Base-by-base conservation (phyloP, 208 protist genomes). In the Wallacemonas sp. region DNA sequence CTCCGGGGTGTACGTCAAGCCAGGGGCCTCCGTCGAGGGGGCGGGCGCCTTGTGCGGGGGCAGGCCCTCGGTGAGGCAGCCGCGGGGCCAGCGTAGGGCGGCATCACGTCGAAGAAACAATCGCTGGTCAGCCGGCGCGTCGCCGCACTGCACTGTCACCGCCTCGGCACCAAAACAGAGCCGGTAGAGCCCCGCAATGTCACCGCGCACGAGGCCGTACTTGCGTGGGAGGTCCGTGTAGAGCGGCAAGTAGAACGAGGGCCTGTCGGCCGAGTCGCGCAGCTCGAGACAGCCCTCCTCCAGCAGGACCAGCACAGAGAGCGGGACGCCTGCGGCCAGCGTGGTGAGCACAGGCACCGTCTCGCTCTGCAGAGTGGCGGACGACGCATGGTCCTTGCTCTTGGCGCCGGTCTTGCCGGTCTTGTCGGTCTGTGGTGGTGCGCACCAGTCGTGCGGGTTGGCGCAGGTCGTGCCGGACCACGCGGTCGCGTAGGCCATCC, bases 291-390 rank as follows among this genome's bases (percentile, higher is more conserved):
- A 48, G 20, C 20, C 44, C 11, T 23, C 20, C 20, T 48, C 44
- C 18, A 48, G 4, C 18, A 5, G 4, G 4, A 4, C 20, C 11
- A 48, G 44, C 18, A 18, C 44, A 5, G 3, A 3, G 18, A 48
- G 5, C 11, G 44, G 44, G 4, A 48, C 44, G 44, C 44, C 44
- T 3, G 8, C 44, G 11, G 44, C 4, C 11, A 48, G 44, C 44
- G 11, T 14, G 18, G 44, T 48, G 11, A 48, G 44, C 44, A 48
- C 44, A 5, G 44, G 44, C 18, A 48, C 20, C 18, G 20, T 23
- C 44, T 48, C 44, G 44, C 44, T 48, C 18, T 48, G 44, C 44
- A 25, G 44, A n/a, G n/a, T n/a, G n/a, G n/a, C n/a, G n/a, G n/a
- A n/a, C n/a, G n/a, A n/a, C n/a, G n/a, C n/a, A n/a, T n/a, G n/a